Evolutionary conservation across 2,329 filamentous ascomycete species (phyloP), one percentile per base, ranked within the genome.

Genomic region (Stagonosporopsis rhizophila): DNA sequence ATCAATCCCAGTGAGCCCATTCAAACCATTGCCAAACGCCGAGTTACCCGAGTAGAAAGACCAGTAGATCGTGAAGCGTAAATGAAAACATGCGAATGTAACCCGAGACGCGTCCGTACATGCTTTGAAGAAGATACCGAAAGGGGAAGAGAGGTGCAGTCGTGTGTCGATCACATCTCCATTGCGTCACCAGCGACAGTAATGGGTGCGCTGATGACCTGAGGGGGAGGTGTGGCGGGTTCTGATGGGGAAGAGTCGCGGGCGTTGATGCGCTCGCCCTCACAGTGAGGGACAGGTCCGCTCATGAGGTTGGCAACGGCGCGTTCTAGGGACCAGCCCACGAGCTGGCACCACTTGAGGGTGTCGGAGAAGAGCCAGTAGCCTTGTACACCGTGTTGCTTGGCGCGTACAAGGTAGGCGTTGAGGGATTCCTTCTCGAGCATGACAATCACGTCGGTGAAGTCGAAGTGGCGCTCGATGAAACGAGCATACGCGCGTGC

Each of bases 401-500:
- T 75, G 9, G 78, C 78, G 56, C 74, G 74, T 22, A 81, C 80
- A 22, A 82, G 75, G 63, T 82, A 82, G 25, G 77, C 78, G 19
- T 78, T 77, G 30, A 82, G 72, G 4, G 79, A 78, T 57, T 78
- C 78, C 67, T 81, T 81, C 66, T 82, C 79, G 30, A 82, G 76
- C 77, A 81, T 80, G 57, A 82, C 72, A 34, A 75, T 66, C 28
- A 79, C 78, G n/a, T 80, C 75, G 44, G 74, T 75, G 44, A 82
- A 70, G 48, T 80, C 76, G 55, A 80, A 82, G 75, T 96, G 91
- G 67, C 96, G 96, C 72, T 94, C 89, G 66, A 97, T 95, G 76
- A 90, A 96, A 44, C 71, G 70, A 20, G 73, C 70, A 52, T 76
- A 77, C 48, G 74, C 75, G 56, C 73, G 73, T 28, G 74, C 68